phyloP scores from a whole-genome alignment of 2,329 filamentous ascomycete genomes.

The Blastomyces gilchristii region DNA sequence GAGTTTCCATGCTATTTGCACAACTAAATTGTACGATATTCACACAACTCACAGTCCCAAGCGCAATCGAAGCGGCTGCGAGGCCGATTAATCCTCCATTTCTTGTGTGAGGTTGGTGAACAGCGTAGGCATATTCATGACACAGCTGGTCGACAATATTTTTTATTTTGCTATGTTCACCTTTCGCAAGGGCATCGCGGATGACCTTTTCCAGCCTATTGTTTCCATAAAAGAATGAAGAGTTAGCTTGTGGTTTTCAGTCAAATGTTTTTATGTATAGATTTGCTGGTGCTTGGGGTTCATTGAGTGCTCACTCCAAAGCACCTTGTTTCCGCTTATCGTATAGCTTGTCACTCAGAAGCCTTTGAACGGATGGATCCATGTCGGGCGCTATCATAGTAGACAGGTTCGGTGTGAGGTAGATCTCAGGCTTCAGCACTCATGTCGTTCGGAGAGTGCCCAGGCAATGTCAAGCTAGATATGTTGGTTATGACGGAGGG shows the following conservation, averaged over 20 bases:
- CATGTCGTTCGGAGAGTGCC: conserved; percentile 3
- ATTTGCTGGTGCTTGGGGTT: neutral
- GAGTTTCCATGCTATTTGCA: conserved; percentile 7
- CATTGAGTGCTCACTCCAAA: conserved; percentile 59
- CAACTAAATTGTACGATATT: neutral
- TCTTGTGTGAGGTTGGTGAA: conserved; percentile 89
- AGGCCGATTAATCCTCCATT: conserved; percentile 95
- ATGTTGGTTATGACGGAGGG: neutral
- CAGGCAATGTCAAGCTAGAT: neutral
- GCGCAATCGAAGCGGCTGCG: conserved; percentile 87
- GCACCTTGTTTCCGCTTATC: conserved; percentile 95
- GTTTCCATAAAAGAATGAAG: neutral
- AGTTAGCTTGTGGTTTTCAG: neutral
- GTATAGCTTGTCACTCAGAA: conserved; percentile 96
- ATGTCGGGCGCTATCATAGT: conserved; percentile 40
- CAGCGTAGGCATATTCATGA: conserved; percentile 94
- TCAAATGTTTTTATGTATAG: neutral
- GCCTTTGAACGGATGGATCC: conserved; percentile 81
- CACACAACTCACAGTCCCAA: conserved; percentile 65
- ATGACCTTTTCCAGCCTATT: conserved; percentile 78
- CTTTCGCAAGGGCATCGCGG: conserved; percentile 65
- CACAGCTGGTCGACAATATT: conserved; percentile 92
- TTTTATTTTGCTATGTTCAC: conserved; percentile 70
- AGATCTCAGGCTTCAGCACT: neutral
- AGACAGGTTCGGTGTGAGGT: neutral